Conservation (phyloP, 257 asterid species). For the Capsicum baccatum region DNA sequence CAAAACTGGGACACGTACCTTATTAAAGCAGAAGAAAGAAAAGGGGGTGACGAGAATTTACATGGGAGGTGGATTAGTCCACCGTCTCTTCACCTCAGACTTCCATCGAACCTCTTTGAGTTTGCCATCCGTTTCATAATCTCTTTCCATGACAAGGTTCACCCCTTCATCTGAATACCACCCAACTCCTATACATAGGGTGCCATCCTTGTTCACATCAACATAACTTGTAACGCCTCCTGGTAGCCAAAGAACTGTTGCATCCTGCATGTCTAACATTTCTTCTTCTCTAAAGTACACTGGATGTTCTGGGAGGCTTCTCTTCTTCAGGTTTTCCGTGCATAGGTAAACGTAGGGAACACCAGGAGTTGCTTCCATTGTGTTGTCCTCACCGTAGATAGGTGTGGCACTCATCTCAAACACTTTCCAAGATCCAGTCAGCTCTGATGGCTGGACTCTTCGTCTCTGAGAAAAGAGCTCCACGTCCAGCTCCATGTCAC, state of each 20-base stretch:
- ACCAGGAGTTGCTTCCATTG: conserved; percentile 44
- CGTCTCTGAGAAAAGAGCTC: conserved; percentile 88
- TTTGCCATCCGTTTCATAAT: conserved; percentile 91
- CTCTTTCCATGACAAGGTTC: conserved; percentile 96
- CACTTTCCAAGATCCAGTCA: conserved; percentile 95
- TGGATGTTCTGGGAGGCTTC: conserved; percentile 76
- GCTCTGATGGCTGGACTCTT: conserved; percentile 86
- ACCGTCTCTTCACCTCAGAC: conserved; percentile 94
- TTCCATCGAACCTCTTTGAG: conserved; percentile 90
- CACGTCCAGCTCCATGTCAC: conserved; percentile 74
- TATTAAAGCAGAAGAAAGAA: conserved; percentile 5
- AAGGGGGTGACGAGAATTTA: conserved; percentile 37
- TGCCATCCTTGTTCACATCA: conserved; percentile 87
- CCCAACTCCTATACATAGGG: conserved; percentile 90
- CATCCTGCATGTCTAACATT: conserved; percentile 87
- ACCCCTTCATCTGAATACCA: conserved; percentile 96
- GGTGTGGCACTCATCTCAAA: conserved; percentile 97
- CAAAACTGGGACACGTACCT: not conserved
- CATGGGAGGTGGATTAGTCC: conserved; percentile 92
- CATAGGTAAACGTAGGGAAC: conserved; percentile 79
- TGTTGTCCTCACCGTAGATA: conserved; percentile 59
- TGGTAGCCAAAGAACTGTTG: conserved; percentile 82
- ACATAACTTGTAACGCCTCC: conserved; percentile 95
- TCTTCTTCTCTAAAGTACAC: conserved; percentile 87
- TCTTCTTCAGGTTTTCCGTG: conserved; percentile 79